phyloP scores from a whole-genome alignment of 306 rosid genomes.

The Lathyrus tuberosus region DNA sequence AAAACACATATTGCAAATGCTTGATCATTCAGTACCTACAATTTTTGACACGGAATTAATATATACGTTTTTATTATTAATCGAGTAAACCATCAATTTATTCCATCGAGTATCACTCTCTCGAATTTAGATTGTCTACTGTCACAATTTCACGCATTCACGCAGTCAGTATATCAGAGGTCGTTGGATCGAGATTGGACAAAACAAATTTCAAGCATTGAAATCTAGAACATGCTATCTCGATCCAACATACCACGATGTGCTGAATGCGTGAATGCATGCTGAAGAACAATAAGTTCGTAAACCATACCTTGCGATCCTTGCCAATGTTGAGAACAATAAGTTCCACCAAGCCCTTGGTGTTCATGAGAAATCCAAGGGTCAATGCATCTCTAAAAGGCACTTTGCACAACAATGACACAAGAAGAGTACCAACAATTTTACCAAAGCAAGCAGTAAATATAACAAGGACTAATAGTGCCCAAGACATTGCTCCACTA shows the following conservation, averaged over 20 bases:
- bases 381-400: constrained; percentile 64
- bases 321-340: constrained; percentile 82
- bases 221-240: background rate
- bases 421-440: constrained; percentile 55
- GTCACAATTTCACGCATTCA: background rate
- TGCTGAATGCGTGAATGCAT: background rate
- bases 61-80: background rate
- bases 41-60: background rate
- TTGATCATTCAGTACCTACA: constrained; percentile 69
- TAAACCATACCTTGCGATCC: constrained; percentile 61
- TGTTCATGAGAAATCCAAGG: constrained; percentile 78
- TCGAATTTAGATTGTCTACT: background rate
- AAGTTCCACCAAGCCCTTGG: constrained; percentile 80
- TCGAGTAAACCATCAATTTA: background rate
- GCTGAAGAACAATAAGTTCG: background rate
- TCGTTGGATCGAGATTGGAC: background rate
- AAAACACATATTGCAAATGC: constrained; percentile 69
- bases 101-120: background rate
- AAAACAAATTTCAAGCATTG: background rate
- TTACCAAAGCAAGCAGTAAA: constrained; percentile 74
- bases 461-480: constrained; percentile 52
- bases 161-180: background rate
- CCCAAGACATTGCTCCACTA: constrained; percentile 67
- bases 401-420: constrained; percentile 50
- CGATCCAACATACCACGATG: background rate